Conservation (phyloP, 2,329 filamentous ascomycete species). For the Byssoonygena ceratinophila region DNA sequence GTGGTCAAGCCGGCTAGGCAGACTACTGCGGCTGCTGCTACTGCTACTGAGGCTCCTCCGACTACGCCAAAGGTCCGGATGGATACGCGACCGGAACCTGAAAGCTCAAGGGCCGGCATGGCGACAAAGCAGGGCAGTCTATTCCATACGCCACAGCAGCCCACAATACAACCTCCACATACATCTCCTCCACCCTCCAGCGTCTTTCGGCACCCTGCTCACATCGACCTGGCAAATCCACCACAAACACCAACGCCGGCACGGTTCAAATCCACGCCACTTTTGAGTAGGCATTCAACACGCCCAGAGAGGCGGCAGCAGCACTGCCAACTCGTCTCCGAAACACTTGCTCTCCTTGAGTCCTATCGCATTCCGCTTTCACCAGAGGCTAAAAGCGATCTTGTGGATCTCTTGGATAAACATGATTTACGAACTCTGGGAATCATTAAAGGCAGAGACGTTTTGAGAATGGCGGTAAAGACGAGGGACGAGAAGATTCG, state of each 20-base stretch:
- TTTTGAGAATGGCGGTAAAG: slow-evolving; percentile 51
- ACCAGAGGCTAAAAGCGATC: slow-evolving; percentile 26
- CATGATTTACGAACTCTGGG: slow-evolving; percentile 52
- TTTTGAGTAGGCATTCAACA: not conserved
- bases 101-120: not conserved
- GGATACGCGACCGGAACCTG: not conserved
- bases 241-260: slow-evolving; percentile 6
- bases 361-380: slow-evolving; percentile 27
- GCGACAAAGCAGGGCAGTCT: not conserved
- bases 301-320: slow-evolving; percentile 16
- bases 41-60: no score
- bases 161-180: not conserved
- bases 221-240: not conserved
- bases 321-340: slow-evolving; percentile 19
- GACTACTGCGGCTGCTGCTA: no score
- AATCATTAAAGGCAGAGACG: slow-evolving; percentile 54
- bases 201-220: not conserved
- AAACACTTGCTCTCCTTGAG: slow-evolving; percentile 28
- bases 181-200: not conserved
- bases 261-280: slow-evolving; percentile 25
- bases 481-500: slow-evolving; percentile 54
- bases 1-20: not conserved
- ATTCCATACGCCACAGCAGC: not conserved
- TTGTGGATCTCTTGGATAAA: slow-evolving; percentile 40
- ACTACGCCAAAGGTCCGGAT: not conserved